Evolutionary conservation across 768 basidiomycete genomes (phyloP).

Genomic region (Leccinum subtestaceum): DNA sequence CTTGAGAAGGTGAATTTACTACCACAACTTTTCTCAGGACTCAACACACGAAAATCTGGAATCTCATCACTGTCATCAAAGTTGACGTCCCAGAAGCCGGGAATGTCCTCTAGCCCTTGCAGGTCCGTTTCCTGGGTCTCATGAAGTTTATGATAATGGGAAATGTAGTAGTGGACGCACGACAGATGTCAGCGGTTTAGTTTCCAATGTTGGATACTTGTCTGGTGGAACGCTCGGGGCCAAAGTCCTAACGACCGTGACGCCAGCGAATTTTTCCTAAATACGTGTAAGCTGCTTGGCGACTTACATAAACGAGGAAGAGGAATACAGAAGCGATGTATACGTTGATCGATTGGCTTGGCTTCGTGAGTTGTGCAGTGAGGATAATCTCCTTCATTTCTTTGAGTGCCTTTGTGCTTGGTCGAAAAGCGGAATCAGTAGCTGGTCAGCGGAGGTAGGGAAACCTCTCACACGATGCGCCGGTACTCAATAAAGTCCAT

Average conservation of each 20-base stretch:
- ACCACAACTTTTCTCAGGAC: slow-evolving; percentile 34
- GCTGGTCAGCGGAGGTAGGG: neutral
- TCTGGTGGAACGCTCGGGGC: slow-evolving; percentile 53
- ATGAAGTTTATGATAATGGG: slow-evolving; percentile 4
- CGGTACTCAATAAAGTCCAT: slow-evolving; percentile 75
- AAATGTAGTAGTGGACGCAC: slow-evolving; percentile 35
- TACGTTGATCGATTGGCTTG: slow-evolving; percentile 67
- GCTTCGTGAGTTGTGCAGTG: slow-evolving; percentile 59
- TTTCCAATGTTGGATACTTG: slow-evolving; percentile 67
- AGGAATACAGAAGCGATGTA: slow-evolving; percentile 56
- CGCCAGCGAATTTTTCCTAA: slow-evolving; percentile 76
- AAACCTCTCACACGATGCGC: slow-evolving; percentile 59
- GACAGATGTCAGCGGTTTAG: slow-evolving; percentile 61
- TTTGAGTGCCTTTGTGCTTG: slow-evolving; percentile 66
- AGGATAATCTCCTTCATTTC: slow-evolving; percentile 60
- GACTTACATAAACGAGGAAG: slow-evolving; percentile 3
- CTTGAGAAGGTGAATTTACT: slow-evolving; percentile 13
- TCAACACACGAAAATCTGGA: slow-evolving; percentile 24
- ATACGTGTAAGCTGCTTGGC: slow-evolving; percentile 9
- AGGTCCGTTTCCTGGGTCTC: slow-evolving; percentile 58
- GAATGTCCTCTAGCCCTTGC: slow-evolving; percentile 62
- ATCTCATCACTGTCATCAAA: slow-evolving; percentile 29
- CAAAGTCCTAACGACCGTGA: slow-evolving; percentile 49
- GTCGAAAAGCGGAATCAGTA: slow-evolving; percentile 7
- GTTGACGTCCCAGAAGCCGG: slow-evolving; percentile 63